These are phyloP conservation scores for Colletotrichum destructivum DNA, from an alignment of 2,329 filamentous ascomycete species.

Conservation along the genomic window DNA sequence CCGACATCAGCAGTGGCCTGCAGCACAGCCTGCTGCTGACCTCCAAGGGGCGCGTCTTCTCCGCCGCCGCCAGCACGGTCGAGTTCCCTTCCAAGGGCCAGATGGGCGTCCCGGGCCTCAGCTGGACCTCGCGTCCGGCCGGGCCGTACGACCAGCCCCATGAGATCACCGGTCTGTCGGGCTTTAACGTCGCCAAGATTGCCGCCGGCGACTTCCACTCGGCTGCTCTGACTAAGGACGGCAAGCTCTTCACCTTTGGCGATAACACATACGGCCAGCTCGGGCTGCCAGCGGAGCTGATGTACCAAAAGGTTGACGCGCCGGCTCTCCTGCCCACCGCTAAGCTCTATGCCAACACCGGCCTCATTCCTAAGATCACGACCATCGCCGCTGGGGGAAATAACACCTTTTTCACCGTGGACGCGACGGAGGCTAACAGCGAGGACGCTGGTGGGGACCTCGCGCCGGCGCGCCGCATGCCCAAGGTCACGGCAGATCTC, in stretches of 20 bases:
- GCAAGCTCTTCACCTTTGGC: slow-evolving; percentile 88
- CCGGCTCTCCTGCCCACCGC: slow-evolving; percentile 80
- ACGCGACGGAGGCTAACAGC: slow-evolving; percentile 74
- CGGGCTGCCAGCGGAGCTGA: slow-evolving; percentile 80
- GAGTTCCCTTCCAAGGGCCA: slow-evolving; percentile 88
- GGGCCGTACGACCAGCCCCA: slow-evolving; percentile 88
- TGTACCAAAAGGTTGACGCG: slow-evolving; percentile 74
- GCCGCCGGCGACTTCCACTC: slow-evolving; percentile 92
- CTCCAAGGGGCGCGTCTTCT: slow-evolving; percentile 87
- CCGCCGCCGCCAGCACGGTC: slow-evolving; percentile 84
- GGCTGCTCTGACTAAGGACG: slow-evolving; percentile 80
- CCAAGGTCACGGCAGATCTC: slow-evolving; percentile 77
- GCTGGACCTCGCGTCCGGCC: slow-evolving; percentile 81
- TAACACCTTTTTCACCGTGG: slow-evolving; percentile 90
- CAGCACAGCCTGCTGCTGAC: slow-evolving; percentile 92
- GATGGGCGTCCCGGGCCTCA: slow-evolving; percentile 87
- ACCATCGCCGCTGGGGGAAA: slow-evolving; percentile 86
- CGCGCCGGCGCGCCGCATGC: slow-evolving; percentile 52
- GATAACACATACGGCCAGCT: slow-evolving; percentile 94
- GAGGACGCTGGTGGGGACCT: slow-evolving; percentile 46
- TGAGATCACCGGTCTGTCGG: slow-evolving; percentile 80
- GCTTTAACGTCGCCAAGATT: slow-evolving; percentile 80
- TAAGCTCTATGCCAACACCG: slow-evolving; percentile 79
- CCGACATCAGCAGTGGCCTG: slow-evolving; percentile 81
- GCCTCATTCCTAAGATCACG: slow-evolving; percentile 77